Conservation (phyloP, 2,329 filamentous ascomycete species). For the Arachnopeziza araneosa region DNA sequence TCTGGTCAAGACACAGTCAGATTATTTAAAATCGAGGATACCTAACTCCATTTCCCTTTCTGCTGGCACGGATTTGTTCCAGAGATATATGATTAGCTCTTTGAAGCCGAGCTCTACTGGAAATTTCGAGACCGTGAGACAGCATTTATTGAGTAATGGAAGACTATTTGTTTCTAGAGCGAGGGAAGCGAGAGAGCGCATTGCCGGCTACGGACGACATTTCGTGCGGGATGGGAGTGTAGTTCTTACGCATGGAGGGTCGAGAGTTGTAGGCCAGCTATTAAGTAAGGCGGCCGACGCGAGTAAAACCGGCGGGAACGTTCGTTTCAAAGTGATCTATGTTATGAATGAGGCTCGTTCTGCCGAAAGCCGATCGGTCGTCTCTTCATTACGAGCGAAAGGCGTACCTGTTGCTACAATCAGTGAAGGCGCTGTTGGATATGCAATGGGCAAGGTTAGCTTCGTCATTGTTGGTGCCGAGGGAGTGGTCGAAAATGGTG, state of each 20-base stretch:
- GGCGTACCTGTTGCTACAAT: conserved; percentile 83
- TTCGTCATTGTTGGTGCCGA: conserved; percentile 66
- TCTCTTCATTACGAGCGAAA: conserved; percentile 62
- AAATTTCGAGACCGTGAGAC: conserved; percentile 76
- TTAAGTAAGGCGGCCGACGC: conserved; percentile 68
- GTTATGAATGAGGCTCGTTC: conserved; percentile 52
- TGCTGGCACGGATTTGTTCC: conserved; percentile 92
- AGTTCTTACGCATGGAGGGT: conserved; percentile 88
- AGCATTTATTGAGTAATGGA: conserved; percentile 80
- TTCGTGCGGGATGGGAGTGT: conserved; percentile 75
- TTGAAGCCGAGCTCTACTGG: conserved; percentile 43
- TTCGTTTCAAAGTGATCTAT: conserved; percentile 81
- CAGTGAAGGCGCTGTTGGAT: conserved; percentile 68
- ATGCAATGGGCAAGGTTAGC: conserved; percentile 70
- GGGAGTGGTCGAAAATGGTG: conserved; percentile 89
- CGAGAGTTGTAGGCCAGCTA: conserved; percentile 73
- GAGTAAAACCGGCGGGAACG: conserved; percentile 44
- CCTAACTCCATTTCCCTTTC: conserved; percentile 87
- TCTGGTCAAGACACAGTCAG: conserved; percentile 71
- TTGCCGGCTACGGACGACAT: conserved; percentile 71
- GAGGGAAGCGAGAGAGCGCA: conserved; percentile 76
- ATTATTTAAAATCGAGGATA: conserved; percentile 70
- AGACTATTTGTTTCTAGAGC: conserved; percentile 82
- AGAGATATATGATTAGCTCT: conserved; percentile 81
- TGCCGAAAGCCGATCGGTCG: conserved; percentile 64